Percentiles rank a stretch among this genome's conserved stretches.
phyloP scores from a whole-genome alignment of 2,329 filamentous ascomycete genomes.

The Ambrosiella cleistominuta region DNA sequence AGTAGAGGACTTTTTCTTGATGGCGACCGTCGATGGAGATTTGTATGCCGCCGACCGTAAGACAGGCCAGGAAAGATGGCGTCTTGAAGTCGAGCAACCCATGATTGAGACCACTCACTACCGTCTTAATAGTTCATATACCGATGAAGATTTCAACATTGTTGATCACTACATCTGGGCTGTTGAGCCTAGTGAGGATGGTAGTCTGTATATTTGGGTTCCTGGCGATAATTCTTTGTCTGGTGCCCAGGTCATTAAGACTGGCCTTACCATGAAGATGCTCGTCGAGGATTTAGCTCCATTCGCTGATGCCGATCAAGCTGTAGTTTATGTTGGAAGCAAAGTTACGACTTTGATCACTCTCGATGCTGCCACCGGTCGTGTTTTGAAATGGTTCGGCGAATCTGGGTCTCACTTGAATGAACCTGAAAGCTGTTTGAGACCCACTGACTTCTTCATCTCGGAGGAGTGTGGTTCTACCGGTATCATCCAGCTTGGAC shows the following conservation, averaged over 20 bases:
- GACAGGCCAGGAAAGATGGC: slow-evolving; percentile 72
- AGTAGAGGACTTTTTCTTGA: slow-evolving; percentile 98
- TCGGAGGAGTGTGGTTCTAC: slow-evolving; percentile 62
- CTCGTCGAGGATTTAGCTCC: slow-evolving; percentile 71
- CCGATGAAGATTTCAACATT: slow-evolving; percentile 40
- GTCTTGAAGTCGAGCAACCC: slow-evolving; percentile 63
- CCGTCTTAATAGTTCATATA: slow-evolving; percentile 45
- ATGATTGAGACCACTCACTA: slow-evolving; percentile 84
- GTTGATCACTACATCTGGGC: slow-evolving; percentile 89
- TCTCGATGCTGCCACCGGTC: slow-evolving; percentile 70
- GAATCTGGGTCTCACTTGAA: slow-evolving; percentile 51
- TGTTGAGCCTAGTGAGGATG: slow-evolving; percentile 78
- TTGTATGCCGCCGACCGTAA: slow-evolving; percentile 80
- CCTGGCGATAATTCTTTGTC: slow-evolving; percentile 30
- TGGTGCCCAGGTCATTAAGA: slow-evolving; percentile 37
- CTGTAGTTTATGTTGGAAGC: slow-evolving; percentile 75
- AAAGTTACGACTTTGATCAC: slow-evolving; percentile 85
- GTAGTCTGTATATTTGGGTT: slow-evolving; percentile 71
- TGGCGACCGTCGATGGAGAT: slow-evolving; percentile 98
- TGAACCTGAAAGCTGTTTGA: slow-evolving; percentile 57
- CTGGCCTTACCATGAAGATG: slow-evolving; percentile 63
- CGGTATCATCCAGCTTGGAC: slow-evolving; percentile 66
- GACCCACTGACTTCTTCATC: slow-evolving; percentile 47
- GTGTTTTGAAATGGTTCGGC: slow-evolving; percentile 69
- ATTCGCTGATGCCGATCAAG: slow-evolving; percentile 55